Evolutionary conservation across 169 alveolate species (phyloP).

Genomic region (Theileria orientalis): DNA sequence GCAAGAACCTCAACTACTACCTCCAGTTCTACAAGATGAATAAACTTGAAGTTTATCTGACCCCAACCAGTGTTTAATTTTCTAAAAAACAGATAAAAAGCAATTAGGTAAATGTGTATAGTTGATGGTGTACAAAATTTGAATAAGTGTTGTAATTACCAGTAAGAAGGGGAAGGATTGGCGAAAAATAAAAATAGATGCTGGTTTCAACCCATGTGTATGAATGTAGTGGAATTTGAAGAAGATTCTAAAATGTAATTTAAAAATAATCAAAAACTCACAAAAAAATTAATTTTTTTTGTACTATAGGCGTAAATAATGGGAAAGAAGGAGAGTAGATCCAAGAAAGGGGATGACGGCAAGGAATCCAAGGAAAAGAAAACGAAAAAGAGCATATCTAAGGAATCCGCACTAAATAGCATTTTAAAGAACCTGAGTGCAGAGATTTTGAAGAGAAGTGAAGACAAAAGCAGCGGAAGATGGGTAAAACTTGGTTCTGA

Average conservation of each 20-base stretch:
- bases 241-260: too few relatives aligned
- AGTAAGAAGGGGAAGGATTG: too few relatives aligned
- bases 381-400: neutral
- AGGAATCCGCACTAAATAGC: conserved; percentile 26
- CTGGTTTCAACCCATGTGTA: too few relatives aligned
- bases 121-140: neutral
- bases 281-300: neutral
- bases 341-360: neutral
- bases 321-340: neutral
- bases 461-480: conserved; percentile 17
- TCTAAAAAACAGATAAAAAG: neutral
- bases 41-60: neutral
- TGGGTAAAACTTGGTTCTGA: conserved; percentile 36
- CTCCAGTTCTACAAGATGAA: neutral
- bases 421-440: conserved; percentile 16
- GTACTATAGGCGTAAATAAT: neutral
- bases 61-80: neutral
- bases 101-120: neutral
- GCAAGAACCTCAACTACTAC: conserved; percentile 22
- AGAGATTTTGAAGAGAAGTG: conserved; percentile 10
- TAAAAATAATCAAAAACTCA: too few relatives aligned
- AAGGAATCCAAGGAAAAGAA: neutral
- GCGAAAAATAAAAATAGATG: too few relatives aligned
- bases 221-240: too few relatives aligned
- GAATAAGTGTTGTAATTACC: too few relatives aligned